Percentiles rank a stretch among this genome's conserved stretches.
These are phyloP conservation scores for Penicillium fimorum DNA, from an alignment of 495 filamentous ascomycete species.

Conservation along the genomic window DNA sequence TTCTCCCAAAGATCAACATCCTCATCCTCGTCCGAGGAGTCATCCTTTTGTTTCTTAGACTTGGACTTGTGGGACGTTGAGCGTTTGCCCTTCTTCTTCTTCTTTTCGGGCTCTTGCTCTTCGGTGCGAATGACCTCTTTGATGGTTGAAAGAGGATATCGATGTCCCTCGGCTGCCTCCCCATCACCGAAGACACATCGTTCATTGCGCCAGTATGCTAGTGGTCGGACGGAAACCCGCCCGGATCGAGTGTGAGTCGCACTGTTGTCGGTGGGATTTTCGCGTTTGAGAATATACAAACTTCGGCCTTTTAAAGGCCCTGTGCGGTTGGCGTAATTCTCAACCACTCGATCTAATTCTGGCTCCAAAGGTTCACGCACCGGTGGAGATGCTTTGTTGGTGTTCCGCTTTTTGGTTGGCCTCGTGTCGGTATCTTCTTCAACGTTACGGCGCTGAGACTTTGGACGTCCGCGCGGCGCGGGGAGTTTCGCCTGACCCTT, in stretches of 20 bases:
- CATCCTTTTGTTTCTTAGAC: slow-evolving; percentile 35
- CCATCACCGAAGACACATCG: slow-evolving; percentile 65
- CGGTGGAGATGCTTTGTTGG: slow-evolving; percentile 11
- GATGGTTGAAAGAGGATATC: slow-evolving; percentile 62
- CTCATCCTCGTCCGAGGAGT: slow-evolving; percentile 48
- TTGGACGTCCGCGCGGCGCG: slow-evolving; percentile 36
- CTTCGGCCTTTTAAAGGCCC: slow-evolving; percentile 55
- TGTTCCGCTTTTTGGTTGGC: slow-evolving; percentile 39
- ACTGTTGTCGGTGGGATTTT: slow-evolving; percentile 54
- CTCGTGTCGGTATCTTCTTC: slow-evolving; percentile 28
- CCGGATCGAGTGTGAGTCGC: slow-evolving; percentile 55
- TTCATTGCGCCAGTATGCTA: slow-evolving; percentile 89
- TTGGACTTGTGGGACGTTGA: slow-evolving; percentile 35
- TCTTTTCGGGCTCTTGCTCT: slow-evolving; percentile 50
- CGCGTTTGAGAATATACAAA: slow-evolving; percentile 68
- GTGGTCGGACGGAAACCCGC: slow-evolving; percentile 63
- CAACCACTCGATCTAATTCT: slow-evolving; percentile 41
- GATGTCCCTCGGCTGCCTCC: slow-evolving; percentile 47
- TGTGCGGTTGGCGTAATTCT: slow-evolving; percentile 44
- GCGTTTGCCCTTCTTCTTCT: slow-evolving; percentile 29
- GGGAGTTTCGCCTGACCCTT: slow-evolving; percentile 21
- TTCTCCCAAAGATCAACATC: slow-evolving; percentile 60
- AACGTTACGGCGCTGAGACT: slow-evolving; percentile 20
- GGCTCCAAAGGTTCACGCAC: slow-evolving; percentile 29
- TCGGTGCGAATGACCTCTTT: slow-evolving; percentile 75